A percentile compares a stretch with the other conserved stretches of the same genome.
Evolutionary conservation across 192 early-diverging fungal species (phyloP).

Genomic region (Linnemannia zychae): DNA sequence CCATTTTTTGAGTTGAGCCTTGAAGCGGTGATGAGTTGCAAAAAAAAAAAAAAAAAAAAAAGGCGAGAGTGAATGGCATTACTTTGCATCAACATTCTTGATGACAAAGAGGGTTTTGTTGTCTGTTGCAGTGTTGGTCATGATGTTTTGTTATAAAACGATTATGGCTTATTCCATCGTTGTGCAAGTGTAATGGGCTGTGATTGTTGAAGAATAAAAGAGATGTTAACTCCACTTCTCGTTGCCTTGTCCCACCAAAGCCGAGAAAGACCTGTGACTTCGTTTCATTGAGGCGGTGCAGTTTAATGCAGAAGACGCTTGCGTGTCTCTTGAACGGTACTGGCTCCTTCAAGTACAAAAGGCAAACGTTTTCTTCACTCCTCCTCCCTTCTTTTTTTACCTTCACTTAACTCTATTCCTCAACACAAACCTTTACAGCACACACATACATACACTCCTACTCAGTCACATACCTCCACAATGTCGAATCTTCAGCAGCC

Average conservation of each 20-base stretch:
- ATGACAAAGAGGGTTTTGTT: constrained; percentile 11
- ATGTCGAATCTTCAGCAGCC: constrained; percentile 44
- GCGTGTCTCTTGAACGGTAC: not conserved
- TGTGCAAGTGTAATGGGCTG: not conserved
- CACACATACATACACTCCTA: not conserved
- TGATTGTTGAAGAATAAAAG: not conserved
- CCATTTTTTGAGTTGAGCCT: not conserved
- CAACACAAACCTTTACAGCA: not conserved
- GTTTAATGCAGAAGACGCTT: not conserved
- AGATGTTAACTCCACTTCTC: not conserved
- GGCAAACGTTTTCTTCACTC: not conserved
- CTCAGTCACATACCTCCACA: too few species aligned
- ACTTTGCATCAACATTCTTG: constrained; percentile 14
- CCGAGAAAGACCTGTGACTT: not conserved
- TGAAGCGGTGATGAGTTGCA: not conserved
- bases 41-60: not conserved
- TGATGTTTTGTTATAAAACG: not conserved
- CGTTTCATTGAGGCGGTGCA: not conserved
- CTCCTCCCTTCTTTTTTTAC: not conserved
- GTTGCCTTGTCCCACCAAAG: not conserved
- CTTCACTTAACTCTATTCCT: not conserved
- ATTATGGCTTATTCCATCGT: not conserved
- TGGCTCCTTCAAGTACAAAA: not conserved
- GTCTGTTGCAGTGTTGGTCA: not conserved
- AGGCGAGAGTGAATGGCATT: too few species aligned